These are phyloP conservation scores for Cochlearia excelsa DNA, from an alignment of 345 rosid species.

Conservation along the genomic window DNA sequence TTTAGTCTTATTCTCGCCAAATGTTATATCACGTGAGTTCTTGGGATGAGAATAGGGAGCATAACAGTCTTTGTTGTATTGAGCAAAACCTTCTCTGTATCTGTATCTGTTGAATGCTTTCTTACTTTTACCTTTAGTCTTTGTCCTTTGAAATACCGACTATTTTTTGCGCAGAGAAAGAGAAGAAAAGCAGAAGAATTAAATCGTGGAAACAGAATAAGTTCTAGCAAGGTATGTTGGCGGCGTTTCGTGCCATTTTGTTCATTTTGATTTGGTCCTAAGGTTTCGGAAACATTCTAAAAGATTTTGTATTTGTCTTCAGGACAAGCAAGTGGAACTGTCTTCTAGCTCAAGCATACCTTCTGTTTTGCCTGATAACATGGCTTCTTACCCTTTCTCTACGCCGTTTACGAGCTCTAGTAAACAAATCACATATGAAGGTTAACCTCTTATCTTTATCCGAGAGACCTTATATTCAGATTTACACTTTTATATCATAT, in stretches of 20 bases:
- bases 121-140: not conserved
- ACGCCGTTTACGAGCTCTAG: slow-evolving; percentile 43
- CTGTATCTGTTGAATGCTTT: slow-evolving; percentile 3
- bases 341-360: slow-evolving; percentile 45
- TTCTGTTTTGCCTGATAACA: slow-evolving; percentile 47
- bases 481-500: not conserved
- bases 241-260: slow-evolving; percentile 1
- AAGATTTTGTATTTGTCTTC: slow-evolving; percentile 42
- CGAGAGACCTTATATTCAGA: not conserved
- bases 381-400: slow-evolving; percentile 50
- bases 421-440: slow-evolving; percentile 49
- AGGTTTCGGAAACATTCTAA: slow-evolving; percentile 2
- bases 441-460: slow-evolving; percentile 37
- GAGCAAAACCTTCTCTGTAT: slow-evolving; percentile 5
- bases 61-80: slow-evolving; percentile 10
- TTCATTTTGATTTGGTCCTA: not conserved
- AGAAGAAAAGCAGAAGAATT: slow-evolving; percentile 79
- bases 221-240: slow-evolving; percentile 62
- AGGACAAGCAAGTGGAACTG: slow-evolving; percentile 66
- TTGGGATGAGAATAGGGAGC: slow-evolving; percentile 5
- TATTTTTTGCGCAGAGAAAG: slow-evolving; percentile 60
- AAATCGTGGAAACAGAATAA: slow-evolving; percentile 52
- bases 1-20: not conserved
- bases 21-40: not conserved
- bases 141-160: not conserved